Evolutionary conservation across 2,329 filamentous ascomycete species (phyloP), one percentile per base, ranked within the genome.

Genomic region (Onygenales sp.): DNA sequence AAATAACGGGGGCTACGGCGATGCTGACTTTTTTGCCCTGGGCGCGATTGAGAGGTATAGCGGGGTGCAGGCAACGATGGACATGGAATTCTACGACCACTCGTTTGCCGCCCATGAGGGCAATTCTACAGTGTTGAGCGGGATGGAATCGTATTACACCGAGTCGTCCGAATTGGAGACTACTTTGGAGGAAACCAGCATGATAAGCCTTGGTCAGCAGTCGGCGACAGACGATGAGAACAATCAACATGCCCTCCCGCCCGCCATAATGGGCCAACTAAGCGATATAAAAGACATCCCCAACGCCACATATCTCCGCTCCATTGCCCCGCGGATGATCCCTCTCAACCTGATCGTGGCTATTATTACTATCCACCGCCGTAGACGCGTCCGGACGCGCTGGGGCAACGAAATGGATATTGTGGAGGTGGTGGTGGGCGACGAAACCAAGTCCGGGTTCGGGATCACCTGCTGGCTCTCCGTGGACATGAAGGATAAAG

Each of bases 391-490:
- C 17, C 79, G 75, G 33, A 88, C 90, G 0, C 69, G 72, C 9
- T 75, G 74, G 63, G 74, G 71, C 51, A 72, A 70, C 55, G 69
- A 75, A 43, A 76, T 85, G 50, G 80, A 86, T 5, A 76, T 95
- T 2, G 73, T 92, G 42, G 89, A 95, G 67, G 69, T 93, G 2
- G 74, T 91, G 1, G 82, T 96, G 1, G 91, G 87, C 5, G 92
- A 97, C 66, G 87, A 95, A 50, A 95, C 90, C 0, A 81, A 78
- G 58, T 81, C 87, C 0, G 87, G 86, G 2, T 95, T 96, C 69
- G 82, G 78, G 32, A 76, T 96, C 53, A 91, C 86, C 2, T 89
- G 95, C 66, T 97, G 92, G 92, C 73, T 95, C 1, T 68, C 74
- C 2, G 52, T 57, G 17, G 62, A 68, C 5, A 45, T 58, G 43